Base-by-base conservation (phyloP, 306 rosid genomes). In the Castanea sativa region DNA sequence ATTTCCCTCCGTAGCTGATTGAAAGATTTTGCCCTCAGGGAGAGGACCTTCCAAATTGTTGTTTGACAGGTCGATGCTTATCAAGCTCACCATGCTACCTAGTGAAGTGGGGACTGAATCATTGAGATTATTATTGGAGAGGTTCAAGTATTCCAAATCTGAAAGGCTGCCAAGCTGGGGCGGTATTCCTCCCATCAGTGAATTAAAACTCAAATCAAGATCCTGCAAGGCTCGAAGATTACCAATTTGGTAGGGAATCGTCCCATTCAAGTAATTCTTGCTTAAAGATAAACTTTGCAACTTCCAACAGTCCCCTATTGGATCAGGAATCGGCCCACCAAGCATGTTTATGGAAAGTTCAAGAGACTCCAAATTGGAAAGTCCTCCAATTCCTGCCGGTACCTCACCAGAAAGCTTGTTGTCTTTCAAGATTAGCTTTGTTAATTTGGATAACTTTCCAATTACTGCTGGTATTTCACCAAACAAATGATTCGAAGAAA, bases 291-390 rank as follows among this genome's bases (percentile, higher is more conserved):
- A 41, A 65, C 16, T 57, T n/a, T 52, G 79, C 27, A 84, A 69
- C 79, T 73, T 84, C 4, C 10, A 27, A 21, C 69, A 80, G 35
- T 35, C 76, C 5, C 82, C 84, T 55, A 84, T 67, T 29, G 73
- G 30, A 29, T 12, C 9, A 10, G 85, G 82, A 32, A 84, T 84
- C 5, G 76, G n/a, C 25, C 87, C 85, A 15, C 43, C 57, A 23
- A 84, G 55, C 78, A 49, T 41, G 27, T 84, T 84, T 69, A 35
- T 73, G 6, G 87, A 84, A n/a, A 84, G 84, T 20, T 84, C 87
- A 1, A 84, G 27, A 15, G 18, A 55, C 29, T 1, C 72, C 67
- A 84, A 21, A 23, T 80, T 51, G 8, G 33, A 64, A 2, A 84
- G 72, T 59, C 27, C 61, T 56, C 87, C 87, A 3, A 84, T 71